Percentiles rank a stretch among this genome's conserved stretches.
Evolutionary conservation across 352 stramenopile genomes (phyloP).

Genomic region (Phytophthora citrophthora): DNA sequence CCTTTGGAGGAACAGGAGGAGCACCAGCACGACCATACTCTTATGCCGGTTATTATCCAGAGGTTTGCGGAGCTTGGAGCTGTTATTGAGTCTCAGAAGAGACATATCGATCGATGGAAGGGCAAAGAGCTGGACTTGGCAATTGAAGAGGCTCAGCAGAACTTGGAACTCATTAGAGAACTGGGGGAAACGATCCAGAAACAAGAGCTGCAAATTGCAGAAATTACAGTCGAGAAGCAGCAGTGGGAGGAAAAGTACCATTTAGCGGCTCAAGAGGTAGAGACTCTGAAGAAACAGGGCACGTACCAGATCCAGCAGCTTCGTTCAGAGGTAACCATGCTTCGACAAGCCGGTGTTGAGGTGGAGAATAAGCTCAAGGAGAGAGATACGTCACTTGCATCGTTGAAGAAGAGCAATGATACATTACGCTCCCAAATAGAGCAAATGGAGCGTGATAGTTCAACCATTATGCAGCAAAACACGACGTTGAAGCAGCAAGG

Average conservation of each 20-base stretch:
- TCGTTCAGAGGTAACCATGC: constrained; percentile 49
- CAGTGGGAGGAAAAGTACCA: constrained; percentile 83
- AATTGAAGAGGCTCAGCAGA: constrained; percentile 74
- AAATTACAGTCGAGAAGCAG: constrained; percentile 68
- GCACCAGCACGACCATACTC: constrained; percentile 67
- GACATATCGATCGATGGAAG: constrained; percentile 87
- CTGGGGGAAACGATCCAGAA: constrained; percentile 68
- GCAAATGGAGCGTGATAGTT: constrained; percentile 54
- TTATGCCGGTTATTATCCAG: constrained; percentile 85
- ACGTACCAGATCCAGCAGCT: constrained; percentile 64
- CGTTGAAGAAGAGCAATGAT: constrained; percentile 49
- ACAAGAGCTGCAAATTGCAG: constrained; percentile 62
- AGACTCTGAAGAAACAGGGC: constrained; percentile 56
- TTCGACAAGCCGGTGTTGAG: constrained; percentile 55
- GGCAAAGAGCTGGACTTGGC: constrained; percentile 81
- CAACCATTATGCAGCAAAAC: constrained; percentile 49
- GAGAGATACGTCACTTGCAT: constrained; percentile 41
- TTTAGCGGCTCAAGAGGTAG: constrained; percentile 55
- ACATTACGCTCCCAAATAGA: constrained; percentile 48
- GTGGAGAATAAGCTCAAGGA: constrained; percentile 57
- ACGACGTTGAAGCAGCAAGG: constrained; percentile 48
- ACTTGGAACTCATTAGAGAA: constrained; percentile 63
- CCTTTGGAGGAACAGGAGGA: constrained; percentile 80
- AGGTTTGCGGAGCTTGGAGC: constrained; percentile 76
- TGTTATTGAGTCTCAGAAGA: constrained; percentile 88